Base-by-base conservation (phyloP, 495 filamentous ascomycete species). In the Bombardia bombarda region DNA sequence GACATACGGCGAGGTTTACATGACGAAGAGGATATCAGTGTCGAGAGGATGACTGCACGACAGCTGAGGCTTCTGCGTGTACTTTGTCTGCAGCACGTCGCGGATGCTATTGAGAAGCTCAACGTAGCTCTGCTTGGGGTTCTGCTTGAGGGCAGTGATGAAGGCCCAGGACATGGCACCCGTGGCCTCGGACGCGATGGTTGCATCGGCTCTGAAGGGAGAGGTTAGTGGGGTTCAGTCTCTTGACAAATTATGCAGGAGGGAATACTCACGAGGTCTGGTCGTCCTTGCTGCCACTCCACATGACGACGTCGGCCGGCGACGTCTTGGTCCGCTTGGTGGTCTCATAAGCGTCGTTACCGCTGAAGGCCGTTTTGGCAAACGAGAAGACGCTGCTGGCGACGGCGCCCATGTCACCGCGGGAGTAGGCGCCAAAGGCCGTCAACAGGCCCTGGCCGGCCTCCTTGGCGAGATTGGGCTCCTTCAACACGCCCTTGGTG, bases 161-260 rank as follows among this genome's bases (percentile, higher is more conserved):
- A 98, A 98, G 6, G 92, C 92, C 80, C 87, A 96, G 6, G 87
- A 94, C 90, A 98, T 96, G 60, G 92, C 92, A 26, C 92, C 92
- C 1, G 92, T 96, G 14, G 92, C 92, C 58, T 96, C 79, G 36
- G 89, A 86, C 12, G 73, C 77, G 38, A 80, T 79, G 5, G 71
- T 77, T 28, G 79, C 72, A 57, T 83, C 79, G 53, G 79, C 79
- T 42, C 79, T 83, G 43, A 16, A 46, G n/a, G n/a, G n/a, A n/a
- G n/a, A n/a, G n/a, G n/a, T n/a, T n/a, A n/a, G n/a, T n/a, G n/a
- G n/a, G n/a, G n/a, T n/a, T n/a, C n/a, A n/a, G n/a, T n/a, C n/a
- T n/a, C n/a, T n/a, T n/a, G n/a, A n/a, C n/a, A n/a, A n/a, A n/a
- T n/a, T n/a, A n/a, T n/a, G n/a, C n/a, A n/a, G n/a, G n/a, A n/a